Evolutionary conservation across 2,329 filamentous ascomycete species (phyloP).

Genomic region (Ascochyta rabiei): DNA sequence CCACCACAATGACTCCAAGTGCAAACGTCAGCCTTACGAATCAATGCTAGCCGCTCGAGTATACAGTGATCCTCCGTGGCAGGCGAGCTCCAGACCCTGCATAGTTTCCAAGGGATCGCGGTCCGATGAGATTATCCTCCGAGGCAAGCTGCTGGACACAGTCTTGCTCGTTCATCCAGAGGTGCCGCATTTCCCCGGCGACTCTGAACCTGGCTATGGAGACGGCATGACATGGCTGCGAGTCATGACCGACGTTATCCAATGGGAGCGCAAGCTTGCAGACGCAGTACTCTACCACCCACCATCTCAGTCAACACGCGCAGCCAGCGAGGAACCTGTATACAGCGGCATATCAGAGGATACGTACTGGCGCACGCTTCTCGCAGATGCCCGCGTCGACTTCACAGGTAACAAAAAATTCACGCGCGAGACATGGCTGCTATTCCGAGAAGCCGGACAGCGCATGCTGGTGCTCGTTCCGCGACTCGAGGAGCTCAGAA

Average conservation of each 20-base stretch:
- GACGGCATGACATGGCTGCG: background rate
- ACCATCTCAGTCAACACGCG: background rate
- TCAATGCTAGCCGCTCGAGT: background rate
- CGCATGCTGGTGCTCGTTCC: background rate
- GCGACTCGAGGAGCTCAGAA: background rate
- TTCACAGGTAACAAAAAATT: background rate
- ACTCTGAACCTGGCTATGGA: background rate
- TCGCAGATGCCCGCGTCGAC: background rate
- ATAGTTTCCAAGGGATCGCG: background rate
- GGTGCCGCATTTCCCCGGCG: background rate
- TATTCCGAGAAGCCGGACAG: background rate
- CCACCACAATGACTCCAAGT: background rate
- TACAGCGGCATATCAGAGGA: background rate
- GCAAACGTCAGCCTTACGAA: background rate
- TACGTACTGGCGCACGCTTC: background rate
- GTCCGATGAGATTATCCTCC: background rate
- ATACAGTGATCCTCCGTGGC: background rate
- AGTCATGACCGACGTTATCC: background rate
- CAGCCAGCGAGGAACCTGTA: background rate
- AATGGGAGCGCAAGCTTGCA: background rate
- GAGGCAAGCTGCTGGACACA: conserved; percentile 1
- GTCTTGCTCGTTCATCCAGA: background rate
- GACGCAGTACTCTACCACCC: background rate
- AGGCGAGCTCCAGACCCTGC: background rate
- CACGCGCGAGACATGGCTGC: background rate